phyloP scores from a whole-genome alignment of 164 flowering plant species.

The Dillenia suffruticosa region DNA sequence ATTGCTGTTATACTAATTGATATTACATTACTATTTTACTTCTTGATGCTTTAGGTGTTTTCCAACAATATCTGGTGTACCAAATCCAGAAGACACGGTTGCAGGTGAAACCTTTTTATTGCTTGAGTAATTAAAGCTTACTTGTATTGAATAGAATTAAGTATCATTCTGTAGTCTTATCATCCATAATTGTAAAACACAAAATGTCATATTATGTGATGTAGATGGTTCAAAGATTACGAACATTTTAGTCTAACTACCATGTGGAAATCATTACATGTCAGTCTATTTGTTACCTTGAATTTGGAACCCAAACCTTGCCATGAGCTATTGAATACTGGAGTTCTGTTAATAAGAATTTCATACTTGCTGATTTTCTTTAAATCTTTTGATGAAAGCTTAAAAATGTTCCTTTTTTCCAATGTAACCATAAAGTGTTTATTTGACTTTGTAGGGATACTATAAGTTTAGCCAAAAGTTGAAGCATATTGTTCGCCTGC shows the following conservation, averaged over 20 bases:
- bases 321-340: no score
- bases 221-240: neutral
- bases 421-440: neutral
- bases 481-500: conserved; percentile 87
- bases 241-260: neutral
- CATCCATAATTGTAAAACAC: neutral
- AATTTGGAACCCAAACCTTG: neutral
- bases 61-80: conserved; percentile 85
- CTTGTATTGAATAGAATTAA: neutral
- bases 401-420: no score
- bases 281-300: neutral
- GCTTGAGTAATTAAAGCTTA: neutral
- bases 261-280: neutral
- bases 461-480: conserved; percentile 94
- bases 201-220: neutral
- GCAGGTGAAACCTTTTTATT: conserved; percentile 49
- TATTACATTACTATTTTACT: no score
- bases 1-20: no score
- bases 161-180: neutral
- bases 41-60: conserved; percentile 34
- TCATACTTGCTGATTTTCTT: no score
- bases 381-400: no score
- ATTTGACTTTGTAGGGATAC: conserved; percentile 71
- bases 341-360: neutral
- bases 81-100: conserved; percentile 90